phyloP scores from a whole-genome alignment of 2,329 filamentous ascomycete genomes.

The Emmonsia crescens region DNA sequence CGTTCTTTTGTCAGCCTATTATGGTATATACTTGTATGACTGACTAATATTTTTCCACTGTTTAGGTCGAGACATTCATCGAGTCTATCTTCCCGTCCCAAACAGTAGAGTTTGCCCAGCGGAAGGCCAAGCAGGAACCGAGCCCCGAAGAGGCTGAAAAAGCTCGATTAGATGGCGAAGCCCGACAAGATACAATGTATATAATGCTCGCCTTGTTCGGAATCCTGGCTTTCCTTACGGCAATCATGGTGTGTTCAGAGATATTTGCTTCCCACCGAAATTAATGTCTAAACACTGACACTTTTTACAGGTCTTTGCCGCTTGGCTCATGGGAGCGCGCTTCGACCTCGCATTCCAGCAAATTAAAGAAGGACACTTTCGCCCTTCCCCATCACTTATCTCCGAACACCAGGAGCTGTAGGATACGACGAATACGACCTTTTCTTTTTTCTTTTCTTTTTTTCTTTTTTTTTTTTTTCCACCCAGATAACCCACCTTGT shows the following conservation, averaged over 20 bases:
- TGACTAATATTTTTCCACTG: slow-evolving; percentile 9
- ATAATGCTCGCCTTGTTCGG: slow-evolving; percentile 46
- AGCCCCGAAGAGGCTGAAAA: slow-evolving; percentile 47
- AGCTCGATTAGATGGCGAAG: slow-evolving; percentile 38
- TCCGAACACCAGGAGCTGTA: slow-evolving; percentile 35
- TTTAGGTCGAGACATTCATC: slow-evolving; percentile 85
- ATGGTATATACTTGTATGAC: not conserved
- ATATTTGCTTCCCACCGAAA: not conserved
- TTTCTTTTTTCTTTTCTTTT: not conserved
- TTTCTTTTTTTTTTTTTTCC: not conserved
- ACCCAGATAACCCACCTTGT: not conserved
- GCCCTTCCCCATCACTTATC: slow-evolving; percentile 27
- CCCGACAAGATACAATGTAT: slow-evolving; percentile 5
- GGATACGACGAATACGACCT: slow-evolving; percentile 9
- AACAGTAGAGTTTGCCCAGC: slow-evolving; percentile 49
- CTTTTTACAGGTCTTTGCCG: slow-evolving; percentile 54
- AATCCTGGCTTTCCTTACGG: slow-evolving; percentile 61
- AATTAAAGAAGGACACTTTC: slow-evolving; percentile 41
- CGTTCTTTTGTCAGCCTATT: not conserved
- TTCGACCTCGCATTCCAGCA: slow-evolving; percentile 61
- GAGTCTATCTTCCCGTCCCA: slow-evolving; percentile 85
- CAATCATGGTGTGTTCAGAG: slow-evolving; percentile 59
- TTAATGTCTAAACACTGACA: not conserved
- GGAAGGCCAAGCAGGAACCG: slow-evolving; percentile 39
- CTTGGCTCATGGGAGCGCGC: slow-evolving; percentile 69